Percentiles rank a stretch among this genome's conserved stretches.
phyloP scores from a whole-genome alignment of 1,139 yeast species.

The Zygosaccharomyces pseudobailii region DNA sequence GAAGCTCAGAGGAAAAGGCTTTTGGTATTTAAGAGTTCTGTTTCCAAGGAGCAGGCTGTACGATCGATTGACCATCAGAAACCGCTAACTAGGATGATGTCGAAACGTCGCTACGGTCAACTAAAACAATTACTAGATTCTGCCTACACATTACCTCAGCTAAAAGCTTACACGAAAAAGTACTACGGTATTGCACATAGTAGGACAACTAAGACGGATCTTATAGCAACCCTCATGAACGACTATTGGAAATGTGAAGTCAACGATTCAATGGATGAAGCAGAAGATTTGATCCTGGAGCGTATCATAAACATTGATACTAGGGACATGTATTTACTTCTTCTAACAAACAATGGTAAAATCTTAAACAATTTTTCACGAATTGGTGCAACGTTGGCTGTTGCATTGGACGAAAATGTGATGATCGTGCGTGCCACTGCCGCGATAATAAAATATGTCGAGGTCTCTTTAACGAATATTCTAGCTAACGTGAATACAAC shows the following conservation, averaged over 20 bases:
- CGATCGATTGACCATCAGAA: slow-evolving; percentile 31
- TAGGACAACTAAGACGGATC: slow-evolving; percentile 18
- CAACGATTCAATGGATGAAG: slow-evolving; percentile 34
- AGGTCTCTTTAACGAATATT: slow-evolving; percentile 36
- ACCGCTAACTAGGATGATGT: slow-evolving; percentile 27
- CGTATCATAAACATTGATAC: slow-evolving; percentile 34
- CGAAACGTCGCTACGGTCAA: slow-evolving; percentile 30
- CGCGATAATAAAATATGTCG: slow-evolving; percentile 35
- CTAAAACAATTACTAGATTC: slow-evolving; percentile 23
- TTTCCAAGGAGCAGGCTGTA: slow-evolving; percentile 29
- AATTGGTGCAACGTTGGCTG: slow-evolving; percentile 31
- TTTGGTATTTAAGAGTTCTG: slow-evolving; percentile 23
- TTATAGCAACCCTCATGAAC: slow-evolving; percentile 33
- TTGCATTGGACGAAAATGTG: slow-evolving; percentile 33
- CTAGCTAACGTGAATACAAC: slow-evolving; percentile 38
- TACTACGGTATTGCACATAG: slow-evolving; percentile 15
- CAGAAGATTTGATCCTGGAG: slow-evolving; percentile 38
- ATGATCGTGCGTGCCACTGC: slow-evolving; percentile 33
- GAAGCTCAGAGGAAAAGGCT: slow-evolving; percentile 22
- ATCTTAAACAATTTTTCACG: slow-evolving; percentile 34
- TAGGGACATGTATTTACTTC: slow-evolving; percentile 26
- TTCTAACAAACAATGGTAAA: slow-evolving; percentile 40
- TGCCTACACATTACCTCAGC: slow-evolving; percentile 33
- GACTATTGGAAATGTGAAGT: slow-evolving; percentile 41
- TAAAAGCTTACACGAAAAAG: slow-evolving; percentile 26